phyloP scores from a whole-genome alignment of 1,139 yeast genomes.

The Pichia sp. region DNA sequence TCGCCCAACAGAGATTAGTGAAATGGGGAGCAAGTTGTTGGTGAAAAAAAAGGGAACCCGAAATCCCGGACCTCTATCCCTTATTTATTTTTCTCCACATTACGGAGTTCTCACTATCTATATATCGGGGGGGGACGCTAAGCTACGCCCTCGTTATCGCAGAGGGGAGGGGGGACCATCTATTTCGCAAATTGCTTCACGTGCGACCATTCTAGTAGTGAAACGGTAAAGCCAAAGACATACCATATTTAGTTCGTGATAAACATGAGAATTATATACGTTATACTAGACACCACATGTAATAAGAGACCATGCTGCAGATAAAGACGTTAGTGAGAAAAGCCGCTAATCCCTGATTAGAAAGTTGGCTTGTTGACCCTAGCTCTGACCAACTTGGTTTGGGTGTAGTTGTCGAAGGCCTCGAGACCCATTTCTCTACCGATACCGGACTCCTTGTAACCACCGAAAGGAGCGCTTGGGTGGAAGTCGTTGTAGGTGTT shows the following conservation, averaged over 20 bases:
- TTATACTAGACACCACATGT: not conserved
- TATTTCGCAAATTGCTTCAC: not conserved
- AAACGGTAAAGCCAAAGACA: not conserved
- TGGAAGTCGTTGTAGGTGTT: conserved; percentile 82
- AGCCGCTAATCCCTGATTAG: conserved; percentile 6
- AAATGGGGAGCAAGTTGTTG: not conserved
- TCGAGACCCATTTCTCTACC: conserved; percentile 91
- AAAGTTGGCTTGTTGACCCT: conserved; percentile 28
- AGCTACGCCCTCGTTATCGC: too few species aligned
- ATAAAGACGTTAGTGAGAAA: not conserved
- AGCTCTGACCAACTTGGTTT: conserved; percentile 72
- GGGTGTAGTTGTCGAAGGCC: conserved; percentile 79
- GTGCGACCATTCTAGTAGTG: not conserved
- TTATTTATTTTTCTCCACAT: not conserved
- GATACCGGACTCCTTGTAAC: conserved; percentile 81
- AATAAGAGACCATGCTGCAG: not conserved
- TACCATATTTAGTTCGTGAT: not conserved
- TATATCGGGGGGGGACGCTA: not conserved
- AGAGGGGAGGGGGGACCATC: too few species aligned
- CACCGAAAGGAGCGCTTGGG: conserved; percentile 75
- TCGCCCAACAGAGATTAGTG: too few species aligned
- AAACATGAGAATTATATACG: not conserved
- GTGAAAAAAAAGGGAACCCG: not conserved
- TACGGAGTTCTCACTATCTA: not conserved
- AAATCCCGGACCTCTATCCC: not conserved